phyloP scores from a whole-genome alignment of 2,329 filamentous ascomycete species.

The Claviceps lovelessii region DNA sequence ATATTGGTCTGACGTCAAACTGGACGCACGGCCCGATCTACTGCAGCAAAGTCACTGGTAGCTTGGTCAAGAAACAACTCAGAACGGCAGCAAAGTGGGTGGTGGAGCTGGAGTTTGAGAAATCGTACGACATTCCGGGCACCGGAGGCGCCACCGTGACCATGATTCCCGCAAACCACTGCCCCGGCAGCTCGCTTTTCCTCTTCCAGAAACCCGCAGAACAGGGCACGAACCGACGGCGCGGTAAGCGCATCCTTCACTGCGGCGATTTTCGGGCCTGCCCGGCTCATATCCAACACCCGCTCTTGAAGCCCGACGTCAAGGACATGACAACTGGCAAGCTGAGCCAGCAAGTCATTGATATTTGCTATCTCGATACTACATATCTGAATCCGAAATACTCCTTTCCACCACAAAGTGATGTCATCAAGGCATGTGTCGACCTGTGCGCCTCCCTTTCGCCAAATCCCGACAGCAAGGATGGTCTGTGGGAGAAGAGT shows the following conservation, averaged over 20 bases:
- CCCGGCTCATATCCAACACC: constrained; percentile 67
- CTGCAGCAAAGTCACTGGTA: constrained; percentile 83
- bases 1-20: constrained; percentile 72
- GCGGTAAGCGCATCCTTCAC: constrained; percentile 69
- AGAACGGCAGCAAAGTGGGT: constrained; percentile 77
- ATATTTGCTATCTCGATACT: constrained; percentile 92
- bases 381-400: constrained; percentile 95
- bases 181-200: constrained; percentile 85
- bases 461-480: constrained; percentile 40
- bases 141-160: constrained; percentile 68
- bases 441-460: constrained; percentile 72
- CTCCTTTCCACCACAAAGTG: constrained; percentile 76
- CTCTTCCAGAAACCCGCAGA: constrained; percentile 70
- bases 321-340: constrained; percentile 58
- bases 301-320: constrained; percentile 62
- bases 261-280: constrained; percentile 94
- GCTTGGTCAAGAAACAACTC: constrained; percentile 75
- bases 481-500: constrained; percentile 32
- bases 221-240: constrained; percentile 38
- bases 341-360: constrained; percentile 68
- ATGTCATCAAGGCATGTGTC: constrained; percentile 77
- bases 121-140: constrained; percentile 60
- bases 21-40: constrained; percentile 95
- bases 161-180: constrained; percentile 95
- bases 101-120: constrained; percentile 72